Conservation (phyloP, 352 stramenopile species). For the Nothophytophthora sp. region DNA sequence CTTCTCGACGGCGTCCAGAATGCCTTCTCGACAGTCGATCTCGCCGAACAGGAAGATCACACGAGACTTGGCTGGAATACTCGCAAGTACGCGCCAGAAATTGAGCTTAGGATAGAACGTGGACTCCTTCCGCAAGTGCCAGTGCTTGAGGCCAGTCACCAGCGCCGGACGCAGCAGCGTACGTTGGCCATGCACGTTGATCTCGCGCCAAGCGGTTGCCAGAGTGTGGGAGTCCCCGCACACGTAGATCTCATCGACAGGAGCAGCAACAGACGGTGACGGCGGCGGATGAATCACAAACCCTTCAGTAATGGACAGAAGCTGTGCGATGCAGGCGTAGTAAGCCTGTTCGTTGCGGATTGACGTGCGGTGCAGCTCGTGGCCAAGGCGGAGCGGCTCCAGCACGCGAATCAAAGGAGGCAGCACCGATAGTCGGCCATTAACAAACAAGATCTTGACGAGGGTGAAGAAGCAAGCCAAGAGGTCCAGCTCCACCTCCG, state of each 20-base stretch:
- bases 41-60: constrained; percentile 95
- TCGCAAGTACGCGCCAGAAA: constrained; percentile 74
- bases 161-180: constrained; percentile 62
- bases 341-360: constrained; percentile 90
- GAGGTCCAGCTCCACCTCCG: constrained; percentile 68
- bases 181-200: constrained; percentile 22
- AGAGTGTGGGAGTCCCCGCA: constrained; percentile 94
- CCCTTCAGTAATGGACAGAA: constrained; percentile 54
- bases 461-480: constrained; percentile 80
- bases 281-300: constrained; percentile 5
- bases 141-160: constrained; percentile 94
- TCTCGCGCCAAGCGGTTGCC: constrained; percentile 82
- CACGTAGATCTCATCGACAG: constrained; percentile 59
- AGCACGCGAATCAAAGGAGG: constrained; percentile 57
- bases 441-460: constrained; percentile 87
- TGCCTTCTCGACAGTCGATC: constrained; percentile 96
- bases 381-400: constrained; percentile 62
- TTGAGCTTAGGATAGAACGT: constrained; percentile 94
- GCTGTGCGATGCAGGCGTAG: constrained; percentile 84
- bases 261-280: background rate
- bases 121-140: constrained; percentile 85
- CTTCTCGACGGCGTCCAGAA: constrained; percentile 86
- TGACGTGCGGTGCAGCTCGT: constrained; percentile 73
- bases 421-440: constrained; percentile 46
- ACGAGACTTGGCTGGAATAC: constrained; percentile 49